phyloP scores from a whole-genome alignment of 345 rosid genomes.

The Boechera divaricarpa region DNA sequence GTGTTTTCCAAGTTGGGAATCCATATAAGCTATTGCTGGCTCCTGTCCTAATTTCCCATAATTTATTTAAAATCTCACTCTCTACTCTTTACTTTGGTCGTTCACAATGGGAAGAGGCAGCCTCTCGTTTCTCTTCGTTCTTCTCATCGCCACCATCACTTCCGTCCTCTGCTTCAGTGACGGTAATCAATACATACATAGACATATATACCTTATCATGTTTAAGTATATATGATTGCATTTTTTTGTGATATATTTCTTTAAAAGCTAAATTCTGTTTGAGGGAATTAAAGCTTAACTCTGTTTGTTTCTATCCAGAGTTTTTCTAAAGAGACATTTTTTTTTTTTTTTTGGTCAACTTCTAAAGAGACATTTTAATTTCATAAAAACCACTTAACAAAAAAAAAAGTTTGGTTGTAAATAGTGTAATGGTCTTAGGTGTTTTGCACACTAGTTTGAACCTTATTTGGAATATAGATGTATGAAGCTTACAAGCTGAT shows the following conservation, averaged over 20 bases:
- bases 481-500: not conserved
- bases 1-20: conserved; percentile 14
- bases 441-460: conserved; percentile 3
- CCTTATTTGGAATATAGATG: not conserved
- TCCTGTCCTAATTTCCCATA: conserved; percentile 18
- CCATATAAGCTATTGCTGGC: conserved; percentile 36
- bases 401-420: not conserved
- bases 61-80: not conserved
- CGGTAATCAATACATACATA: conserved; percentile 27
- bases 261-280: not conserved
- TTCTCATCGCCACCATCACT: conserved; percentile 43
- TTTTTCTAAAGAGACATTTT: not conserved
- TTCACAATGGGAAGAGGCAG: conserved; percentile 37
- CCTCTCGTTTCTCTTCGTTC: conserved; percentile 30
- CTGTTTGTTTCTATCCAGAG: not conserved
- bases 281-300: not conserved
- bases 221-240: not conserved
- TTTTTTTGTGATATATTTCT: not conserved
- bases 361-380: not conserved
- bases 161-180: conserved; percentile 41
- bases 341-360: too few species aligned
- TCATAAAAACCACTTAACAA: not conserved
- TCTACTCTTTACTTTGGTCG: not conserved
- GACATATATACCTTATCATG: not conserved
- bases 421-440: not conserved